Base-by-base conservation (phyloP, 164 flowering plant genomes). In the Cinnamomum micranthum region DNA sequence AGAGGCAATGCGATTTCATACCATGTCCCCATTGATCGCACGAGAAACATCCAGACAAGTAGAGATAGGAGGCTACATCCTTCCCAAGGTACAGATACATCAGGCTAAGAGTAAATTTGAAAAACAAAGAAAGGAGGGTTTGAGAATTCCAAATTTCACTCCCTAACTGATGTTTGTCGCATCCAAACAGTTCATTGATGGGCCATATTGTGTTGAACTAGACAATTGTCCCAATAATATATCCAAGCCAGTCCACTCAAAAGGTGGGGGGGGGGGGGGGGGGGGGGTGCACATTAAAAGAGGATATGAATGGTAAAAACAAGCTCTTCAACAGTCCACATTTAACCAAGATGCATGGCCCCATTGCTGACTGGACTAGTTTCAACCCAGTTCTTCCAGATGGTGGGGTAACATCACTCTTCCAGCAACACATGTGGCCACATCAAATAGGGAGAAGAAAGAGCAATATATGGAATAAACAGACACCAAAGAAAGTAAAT, bases 21-120 rank as follows among this genome's bases (percentile, higher is more conserved):
- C 86, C 1, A 98, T 93, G 22, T 95, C 98, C 15, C 99, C 99
- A 55, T 80, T 93, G 76, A 85, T 95, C 71, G 98, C 99, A 25
- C 87, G 99, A 76, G 98, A 93, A 81, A 87, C 99, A 76, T 87
- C 94, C 41, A 82, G 79, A 59, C 73, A 85, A 81, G 94, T 92
- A 31, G 90, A 91, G 74, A 83, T 95, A 20, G 99, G 97, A 72
- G 98, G 97, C 60, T 92, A 93, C 73, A 62, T 82, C 62, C 90
- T 95, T 7, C 99, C 98, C 19, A 93, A 93, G 95, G 99, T 95
- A 87, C 19, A n/a, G 62, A 15, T n/a, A 25, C 6, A 14, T 15
- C n/a, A 20, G n/a, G 60, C 60, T 15, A 55, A 15, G 7, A 55
- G 60, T 55, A 55, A 55, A 20, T 55, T 55, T 55, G 13, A 2